phyloP scores from a whole-genome alignment of 2,329 filamentous ascomycete genomes.

The Dothideomycetidae sp. region DNA sequence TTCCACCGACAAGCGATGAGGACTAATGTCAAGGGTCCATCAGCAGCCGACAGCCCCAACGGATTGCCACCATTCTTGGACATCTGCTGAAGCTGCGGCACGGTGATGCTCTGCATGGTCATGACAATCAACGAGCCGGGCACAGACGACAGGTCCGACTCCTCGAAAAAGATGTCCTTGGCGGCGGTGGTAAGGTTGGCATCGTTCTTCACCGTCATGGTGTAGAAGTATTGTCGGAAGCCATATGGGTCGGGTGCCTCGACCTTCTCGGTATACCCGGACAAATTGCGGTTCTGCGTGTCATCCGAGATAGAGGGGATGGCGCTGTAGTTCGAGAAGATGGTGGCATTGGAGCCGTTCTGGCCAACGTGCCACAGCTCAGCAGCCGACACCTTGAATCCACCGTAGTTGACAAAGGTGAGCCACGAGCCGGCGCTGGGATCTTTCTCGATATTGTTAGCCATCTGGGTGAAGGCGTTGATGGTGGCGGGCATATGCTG shows the following conservation, averaged over 20 bases:
- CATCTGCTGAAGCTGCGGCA: constrained; percentile 10
- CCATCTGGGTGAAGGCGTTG: constrained; percentile 4
- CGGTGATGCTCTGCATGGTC: constrained; percentile 2
- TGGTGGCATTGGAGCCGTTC: background rate
- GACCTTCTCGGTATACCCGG: background rate
- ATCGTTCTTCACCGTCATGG: constrained; percentile 67
- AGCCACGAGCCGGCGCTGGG: constrained; percentile 3
- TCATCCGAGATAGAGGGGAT: constrained; percentile 1
- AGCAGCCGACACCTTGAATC: constrained; percentile 2
- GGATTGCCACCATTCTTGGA: constrained; percentile 8
- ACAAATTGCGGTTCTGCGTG: constrained; percentile 2
- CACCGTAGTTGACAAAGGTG: background rate
- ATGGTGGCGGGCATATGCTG: background rate
- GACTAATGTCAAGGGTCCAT: constrained; percentile 2
- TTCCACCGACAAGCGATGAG: background rate
- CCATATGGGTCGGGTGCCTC: constrained; percentile 1
- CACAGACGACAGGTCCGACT: background rate
- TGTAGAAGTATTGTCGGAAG: background rate
- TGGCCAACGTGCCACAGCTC: constrained; percentile 4
- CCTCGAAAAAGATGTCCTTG: constrained; percentile 31
- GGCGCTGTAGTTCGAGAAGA: constrained; percentile 3
- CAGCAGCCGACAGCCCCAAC: background rate
- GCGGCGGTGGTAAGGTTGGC: constrained; percentile 98
- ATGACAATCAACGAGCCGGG: background rate
- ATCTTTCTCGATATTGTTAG: constrained; percentile 1